phyloP scores from a whole-genome alignment of 2,329 filamentous ascomycete genomes.

The Pseudogymnoascus sp. region DNA sequence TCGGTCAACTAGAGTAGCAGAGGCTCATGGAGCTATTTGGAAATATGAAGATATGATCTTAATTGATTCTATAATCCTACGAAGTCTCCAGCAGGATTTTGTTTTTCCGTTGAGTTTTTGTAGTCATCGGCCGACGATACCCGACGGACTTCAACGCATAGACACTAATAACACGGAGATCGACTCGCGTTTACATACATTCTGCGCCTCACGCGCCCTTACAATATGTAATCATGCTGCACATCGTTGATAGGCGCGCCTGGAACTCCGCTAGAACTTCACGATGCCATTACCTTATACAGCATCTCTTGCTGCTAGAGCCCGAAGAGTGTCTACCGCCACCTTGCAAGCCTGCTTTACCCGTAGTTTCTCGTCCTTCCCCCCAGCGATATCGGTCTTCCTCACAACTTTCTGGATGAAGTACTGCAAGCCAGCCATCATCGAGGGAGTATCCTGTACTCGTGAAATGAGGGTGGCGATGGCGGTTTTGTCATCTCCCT shows the following conservation, averaged over 20 bases:
- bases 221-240: neutral
- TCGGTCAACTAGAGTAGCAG: neutral
- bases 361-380: slow-evolving; percentile 39
- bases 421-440: slow-evolving; percentile 68
- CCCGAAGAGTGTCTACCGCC: slow-evolving; percentile 30
- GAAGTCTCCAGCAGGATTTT: neutral
- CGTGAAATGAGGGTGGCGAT: slow-evolving; percentile 60
- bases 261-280: slow-evolving; percentile 12
- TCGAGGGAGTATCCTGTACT: slow-evolving; percentile 53
- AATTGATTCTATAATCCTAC: neutral
- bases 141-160: slow-evolving; percentile 7
- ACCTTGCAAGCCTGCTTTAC: slow-evolving; percentile 41
- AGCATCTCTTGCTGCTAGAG: slow-evolving; percentile 18
- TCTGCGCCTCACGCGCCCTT: neutral
- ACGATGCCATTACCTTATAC: neutral
- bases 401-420: slow-evolving; percentile 70
- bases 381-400: slow-evolving; percentile 49
- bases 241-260: neutral
- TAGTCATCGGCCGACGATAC: neutral
- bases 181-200: neutral
- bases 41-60: neutral
- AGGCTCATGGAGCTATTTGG: neutral
- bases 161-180: neutral
- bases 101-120: slow-evolving; percentile 5
- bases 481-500: slow-evolving; percentile 43